Evolutionary conservation across 805 yeast genomes (phyloP), one percentile per base, ranked within the genome.

Genomic region (baker's yeast (Saccharomyces cerevisiae)): DNA sequence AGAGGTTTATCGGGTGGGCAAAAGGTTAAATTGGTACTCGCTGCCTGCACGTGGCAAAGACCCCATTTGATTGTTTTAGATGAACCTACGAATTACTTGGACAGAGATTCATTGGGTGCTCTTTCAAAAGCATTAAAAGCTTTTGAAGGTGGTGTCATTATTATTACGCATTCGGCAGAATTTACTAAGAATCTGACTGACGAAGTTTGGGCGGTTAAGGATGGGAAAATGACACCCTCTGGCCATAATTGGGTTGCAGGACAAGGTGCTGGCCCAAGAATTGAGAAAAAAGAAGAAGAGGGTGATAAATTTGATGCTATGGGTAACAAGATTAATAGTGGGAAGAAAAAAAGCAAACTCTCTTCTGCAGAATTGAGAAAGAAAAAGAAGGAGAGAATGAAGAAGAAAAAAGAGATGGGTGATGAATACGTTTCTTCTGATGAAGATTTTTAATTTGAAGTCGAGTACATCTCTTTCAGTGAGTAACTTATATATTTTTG

Each of bases 331-430:
- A 84, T 91, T 76, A 89, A 86, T 70, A 77, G 85, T 73, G 86
- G 79, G 74, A 87, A 87, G 85, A 91, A 91, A 90, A 55, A 55
- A 31, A 21, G 47, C 8, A 91, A 91, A 85, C 82, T 91, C 72
- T 86, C 96, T 64, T 88, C 96, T 73, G 96, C 97, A 64, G 98
- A 92, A 79, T 80, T 90, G 76, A 88, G 98, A 83, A 91, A 91
- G 96, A 91, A 91, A 95, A 91, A 92, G 96, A 91, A 91, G 92
- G 97, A 90, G 82, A 88, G 98, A 84, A 88, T 92, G 96, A 88
- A 87, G 85, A 91, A 90, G 92, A 91, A 89, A 96, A 91, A 91
- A 91, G 95, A 85, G 76, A 78, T 89, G 75, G 97, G 97, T 81
- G 97, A 91, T 73, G 97, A 91, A 76, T 92, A 91, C 76, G 96